Evolutionary conservation across 495 filamentous ascomycete genomes (phyloP).

Genomic region (Pyronema omphalodes): DNA sequence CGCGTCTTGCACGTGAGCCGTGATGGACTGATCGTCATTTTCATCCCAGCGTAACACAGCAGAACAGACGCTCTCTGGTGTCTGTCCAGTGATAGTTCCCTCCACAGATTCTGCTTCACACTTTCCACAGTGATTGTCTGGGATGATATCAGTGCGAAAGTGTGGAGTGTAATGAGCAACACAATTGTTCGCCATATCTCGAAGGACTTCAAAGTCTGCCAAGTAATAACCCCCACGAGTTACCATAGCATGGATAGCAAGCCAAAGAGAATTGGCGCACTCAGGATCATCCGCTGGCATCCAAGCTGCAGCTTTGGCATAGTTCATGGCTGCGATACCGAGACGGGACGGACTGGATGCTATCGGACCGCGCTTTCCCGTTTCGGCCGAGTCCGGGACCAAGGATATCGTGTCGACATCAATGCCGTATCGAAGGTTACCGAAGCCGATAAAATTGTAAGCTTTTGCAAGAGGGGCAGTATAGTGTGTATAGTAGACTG

Average conservation of each 20-base stretch:
- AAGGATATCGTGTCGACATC: conserved; percentile 6
- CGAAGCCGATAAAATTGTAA: conserved; percentile 16
- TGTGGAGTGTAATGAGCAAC: conserved; percentile 8
- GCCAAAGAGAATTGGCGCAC: conserved; percentile 13
- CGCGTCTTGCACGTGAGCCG: background rate
- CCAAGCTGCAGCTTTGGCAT: conserved; percentile 16
- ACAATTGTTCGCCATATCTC: conserved; percentile 16
- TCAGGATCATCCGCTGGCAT: conserved; percentile 20
- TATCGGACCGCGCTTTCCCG: background rate
- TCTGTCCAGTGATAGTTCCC: background rate
- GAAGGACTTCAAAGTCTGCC: conserved; percentile 15
- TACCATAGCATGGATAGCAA: conserved; percentile 16
- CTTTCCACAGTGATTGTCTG: conserved; percentile 14
- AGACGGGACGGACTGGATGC: background rate
- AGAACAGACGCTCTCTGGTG: background rate
- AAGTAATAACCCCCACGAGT: conserved; percentile 17
- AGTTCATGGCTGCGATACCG: conserved; percentile 12
- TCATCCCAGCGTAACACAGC: background rate
- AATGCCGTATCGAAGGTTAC: conserved; percentile 9
- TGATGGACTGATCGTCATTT: background rate
- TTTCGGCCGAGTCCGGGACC: background rate
- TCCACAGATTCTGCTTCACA: conserved; percentile 4
- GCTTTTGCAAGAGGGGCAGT: conserved; percentile 12
- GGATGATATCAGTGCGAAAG: conserved; percentile 6
- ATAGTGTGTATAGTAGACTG: conserved; percentile 21